Conservation (phyloP, 2,329 filamentous ascomycete genomes). For the Chaetomium globosum region DNA sequence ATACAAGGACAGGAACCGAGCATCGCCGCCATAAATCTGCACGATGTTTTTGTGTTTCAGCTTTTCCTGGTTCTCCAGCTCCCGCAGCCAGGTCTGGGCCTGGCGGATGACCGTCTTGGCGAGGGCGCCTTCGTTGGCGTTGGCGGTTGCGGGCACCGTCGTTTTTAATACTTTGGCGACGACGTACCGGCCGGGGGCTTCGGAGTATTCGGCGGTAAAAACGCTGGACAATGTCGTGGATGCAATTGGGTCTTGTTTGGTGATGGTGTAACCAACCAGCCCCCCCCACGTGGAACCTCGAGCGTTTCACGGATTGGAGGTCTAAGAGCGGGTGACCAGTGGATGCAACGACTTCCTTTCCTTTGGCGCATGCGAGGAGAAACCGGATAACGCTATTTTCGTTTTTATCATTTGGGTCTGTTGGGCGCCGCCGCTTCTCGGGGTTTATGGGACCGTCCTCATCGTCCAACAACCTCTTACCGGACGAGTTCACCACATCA, state of each 20-base stretch:
- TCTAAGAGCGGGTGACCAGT: conserved; percentile 57
- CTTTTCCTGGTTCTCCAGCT: conserved; percentile 59
- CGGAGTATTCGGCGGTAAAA: conserved; percentile 58
- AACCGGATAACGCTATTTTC: conserved; percentile 59
- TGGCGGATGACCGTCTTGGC: conserved; percentile 61
- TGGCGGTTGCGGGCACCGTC: conserved; percentile 42
- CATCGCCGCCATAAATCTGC: conserved; percentile 61
- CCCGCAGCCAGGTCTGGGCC: conserved; percentile 62
- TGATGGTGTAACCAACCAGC: conserved; percentile 57
- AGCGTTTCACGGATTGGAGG: conserved; percentile 53
- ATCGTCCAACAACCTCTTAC: conserved; percentile 55
- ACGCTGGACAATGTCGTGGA: conserved; percentile 58
- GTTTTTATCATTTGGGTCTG: conserved; percentile 32
- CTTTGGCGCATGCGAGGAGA: conserved; percentile 51
- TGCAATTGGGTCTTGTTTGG: conserved; percentile 60
- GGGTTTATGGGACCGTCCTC: conserved; percentile 45
- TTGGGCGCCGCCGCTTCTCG: conserved; percentile 49
- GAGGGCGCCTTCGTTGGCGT: conserved; percentile 50
- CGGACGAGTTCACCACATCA: conserved; percentile 49
- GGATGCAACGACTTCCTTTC: conserved; percentile 51
- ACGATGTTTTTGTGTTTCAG: conserved; percentile 61
- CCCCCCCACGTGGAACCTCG: conserved; percentile 54
- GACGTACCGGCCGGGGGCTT: conserved; percentile 56
- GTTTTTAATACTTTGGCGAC: conserved; percentile 66
- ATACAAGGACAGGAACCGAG: conserved; percentile 61